Evolutionary conservation across 2,329 filamentous ascomycete genomes (phyloP), one percentile per base, ranked within the genome.

Genomic region (Fusarium pseudonygamai): DNA sequence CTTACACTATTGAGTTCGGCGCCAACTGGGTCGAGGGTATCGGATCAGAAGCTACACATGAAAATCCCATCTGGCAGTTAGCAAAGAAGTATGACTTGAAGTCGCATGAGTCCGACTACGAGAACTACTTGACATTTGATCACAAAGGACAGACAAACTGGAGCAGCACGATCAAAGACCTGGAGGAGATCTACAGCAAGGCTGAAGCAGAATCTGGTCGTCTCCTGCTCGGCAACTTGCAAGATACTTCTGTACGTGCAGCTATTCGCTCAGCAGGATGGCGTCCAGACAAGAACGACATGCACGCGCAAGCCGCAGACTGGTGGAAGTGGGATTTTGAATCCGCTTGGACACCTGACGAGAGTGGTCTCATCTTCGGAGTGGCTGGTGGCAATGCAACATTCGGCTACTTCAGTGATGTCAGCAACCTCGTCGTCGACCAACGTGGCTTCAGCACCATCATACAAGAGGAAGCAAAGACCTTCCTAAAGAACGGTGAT

Each of bases 21-120:
- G 91, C 91, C 12, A 93, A 93, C 70, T 93, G 91, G 91, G 79
- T 85, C 0, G 78, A 81, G 10, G 75, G 68, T 2, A 60, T 72
- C 13, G 64, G 63, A n/a, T 69, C 72, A 37, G 16, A 57, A 6
- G 66, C 78, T 1, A 78, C 78, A 9, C 72, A 75, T 39, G 86
- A 90, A 53, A 91, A 93, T 56, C 91, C 91, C 0, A 87, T 93
- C 50, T 92, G 89, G 89, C 87, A 85, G 0, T 79, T 91, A 77
- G 87, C 87, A 1, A 86, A 91, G 79, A 90, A 92, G 75, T 86
- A 90, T 73, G 81, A 86, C 1, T 71, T 93, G 14, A 81, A 82
- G 4, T 92, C 87, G 56, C 85, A 84, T 0, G 88, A 85, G 64
- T 92, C 90, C 0, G 84, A 93, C 75, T 90, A 89, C 76, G 83